Conservation (phyloP, 1,139 yeast species). For the Debaryomyces psychrophilus region DNA sequence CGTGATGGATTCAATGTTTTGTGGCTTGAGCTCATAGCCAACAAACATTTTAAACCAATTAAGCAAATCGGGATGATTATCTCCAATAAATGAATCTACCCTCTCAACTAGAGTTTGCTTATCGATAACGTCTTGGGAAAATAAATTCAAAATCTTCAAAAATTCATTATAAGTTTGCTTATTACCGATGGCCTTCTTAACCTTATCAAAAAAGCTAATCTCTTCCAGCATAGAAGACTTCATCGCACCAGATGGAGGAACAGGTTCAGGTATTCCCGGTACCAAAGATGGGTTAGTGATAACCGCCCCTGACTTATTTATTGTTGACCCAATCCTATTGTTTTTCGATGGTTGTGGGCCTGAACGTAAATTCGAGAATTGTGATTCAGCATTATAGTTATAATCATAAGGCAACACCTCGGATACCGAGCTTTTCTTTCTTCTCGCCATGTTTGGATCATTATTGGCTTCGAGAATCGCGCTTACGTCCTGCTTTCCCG, state of each 20-base stretch:
- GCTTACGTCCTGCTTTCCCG: constrained; percentile 20
- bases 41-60: constrained; percentile 93
- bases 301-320: constrained; percentile 27
- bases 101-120: constrained; percentile 80
- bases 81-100: constrained; percentile 83
- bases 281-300: constrained; percentile 65
- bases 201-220: constrained; percentile 86
- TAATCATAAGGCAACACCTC: constrained; percentile 37
- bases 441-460: constrained; percentile 17
- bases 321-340: constrained; percentile 28
- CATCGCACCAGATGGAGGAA: constrained; percentile 59
- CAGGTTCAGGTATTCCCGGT: constrained; percentile 86
- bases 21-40: constrained; percentile 77
- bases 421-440: constrained; percentile 33
- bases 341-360: constrained; percentile 30
- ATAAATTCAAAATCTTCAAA: constrained; percentile 80
- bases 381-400: constrained; percentile 51
- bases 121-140: constrained; percentile 88
- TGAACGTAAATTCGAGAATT: constrained; percentile 56
- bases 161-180: constrained; percentile 91
- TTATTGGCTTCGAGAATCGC: constrained; percentile 13
- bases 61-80: constrained; percentile 71
- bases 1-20: constrained; percentile 82
- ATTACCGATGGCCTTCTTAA: constrained; percentile 85
- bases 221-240: constrained; percentile 75